phyloP scores from a whole-genome alignment of 73 alveolate genomes.

The Tetrahymena thermophila region DNA sequence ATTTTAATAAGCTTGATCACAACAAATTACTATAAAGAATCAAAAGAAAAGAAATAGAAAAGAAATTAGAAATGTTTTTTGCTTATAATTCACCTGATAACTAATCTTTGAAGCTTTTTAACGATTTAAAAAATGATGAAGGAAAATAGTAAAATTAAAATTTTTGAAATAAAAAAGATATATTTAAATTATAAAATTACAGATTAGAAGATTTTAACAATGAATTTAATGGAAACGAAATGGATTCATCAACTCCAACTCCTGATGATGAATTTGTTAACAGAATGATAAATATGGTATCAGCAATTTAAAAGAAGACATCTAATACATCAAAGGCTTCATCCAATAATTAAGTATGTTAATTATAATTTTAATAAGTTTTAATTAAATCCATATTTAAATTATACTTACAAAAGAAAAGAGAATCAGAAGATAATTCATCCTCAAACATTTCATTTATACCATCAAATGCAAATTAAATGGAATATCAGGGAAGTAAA shows the following conservation, averaged over 20 bases:
- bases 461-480: neutral
- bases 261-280: neutral
- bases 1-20: neutral
- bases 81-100: neutral
- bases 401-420: neutral
- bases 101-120: neutral
- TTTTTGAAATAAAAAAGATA: no score
- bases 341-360: neutral
- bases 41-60: neutral
- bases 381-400: no score
- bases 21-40: neutral
- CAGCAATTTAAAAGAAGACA: neutral
- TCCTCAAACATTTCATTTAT: neutral
- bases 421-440: neutral
- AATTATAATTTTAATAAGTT: no score
- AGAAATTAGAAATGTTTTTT: neutral
- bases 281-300: neutral
- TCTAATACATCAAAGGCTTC: neutral
- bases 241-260: neutral
- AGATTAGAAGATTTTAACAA: neutral
- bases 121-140: neutral
- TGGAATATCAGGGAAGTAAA: neutral
- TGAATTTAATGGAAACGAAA: neutral
- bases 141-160: neutral
- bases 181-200: neutral